phyloP scores from a whole-genome alignment of 1,139 yeast genomes.

The Kodamaea fungicola region DNA sequence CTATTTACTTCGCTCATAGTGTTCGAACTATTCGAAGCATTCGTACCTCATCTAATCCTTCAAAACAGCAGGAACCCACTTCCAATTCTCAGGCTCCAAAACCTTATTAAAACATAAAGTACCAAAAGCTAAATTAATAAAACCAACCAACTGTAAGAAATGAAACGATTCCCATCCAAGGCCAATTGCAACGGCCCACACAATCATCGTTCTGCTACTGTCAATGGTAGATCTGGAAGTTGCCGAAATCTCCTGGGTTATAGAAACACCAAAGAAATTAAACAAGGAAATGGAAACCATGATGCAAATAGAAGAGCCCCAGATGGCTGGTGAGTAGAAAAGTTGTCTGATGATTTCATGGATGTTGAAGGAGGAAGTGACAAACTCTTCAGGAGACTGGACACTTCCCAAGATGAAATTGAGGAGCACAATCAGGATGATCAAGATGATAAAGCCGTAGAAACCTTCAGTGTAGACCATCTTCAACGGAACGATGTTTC shows the following conservation, averaged over 20 bases:
- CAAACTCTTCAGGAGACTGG: conserved; percentile 29
- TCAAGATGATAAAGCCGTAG: conserved; percentile 54
- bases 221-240: conserved; percentile 80
- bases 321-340: conserved; percentile 36
- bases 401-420: conserved; percentile 39
- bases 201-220: conserved; percentile 70
- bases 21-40: too few species aligned
- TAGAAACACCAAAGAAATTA: conserved; percentile 71
- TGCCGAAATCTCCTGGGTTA: conserved; percentile 66
- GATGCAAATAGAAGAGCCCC: conserved; percentile 56
- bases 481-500: conserved; percentile 57
- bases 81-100: conserved; percentile 46
- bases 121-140: conserved; percentile 62
- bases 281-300: conserved; percentile 73
- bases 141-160: conserved; percentile 61
- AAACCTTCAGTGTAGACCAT: conserved; percentile 76
- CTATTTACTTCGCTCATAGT: background rate
- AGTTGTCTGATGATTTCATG: conserved; percentile 50
- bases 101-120: conserved; percentile 75
- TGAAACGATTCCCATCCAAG: conserved; percentile 78
- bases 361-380: conserved; percentile 55
- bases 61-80: conserved; percentile 37
- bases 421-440: conserved; percentile 41
- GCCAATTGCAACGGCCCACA: conserved; percentile 71
- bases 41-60: too few species aligned